Percentiles rank a stretch among this genome's conserved stretches.
phyloP scores from a whole-genome alignment of 2,329 filamentous ascomycete species.

The Ophiocordyceps australis region DNA sequence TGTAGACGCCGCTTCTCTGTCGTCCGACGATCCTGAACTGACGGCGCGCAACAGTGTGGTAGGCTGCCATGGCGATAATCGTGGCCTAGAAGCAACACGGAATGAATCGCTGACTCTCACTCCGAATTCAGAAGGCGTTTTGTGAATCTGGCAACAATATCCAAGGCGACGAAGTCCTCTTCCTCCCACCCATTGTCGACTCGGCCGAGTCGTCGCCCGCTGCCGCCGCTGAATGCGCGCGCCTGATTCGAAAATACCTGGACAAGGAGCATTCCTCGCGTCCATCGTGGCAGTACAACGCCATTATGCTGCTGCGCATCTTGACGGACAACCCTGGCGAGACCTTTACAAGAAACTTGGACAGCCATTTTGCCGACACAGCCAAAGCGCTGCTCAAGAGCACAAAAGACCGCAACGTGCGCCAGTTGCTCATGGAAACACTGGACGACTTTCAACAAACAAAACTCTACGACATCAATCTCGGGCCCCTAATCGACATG shows the following conservation, averaged over 20 bases:
- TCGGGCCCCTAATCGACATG: conserved; percentile 59
- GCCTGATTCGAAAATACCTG: conserved; percentile 67
- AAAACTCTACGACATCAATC: conserved; percentile 55
- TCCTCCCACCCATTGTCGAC: conserved; percentile 86
- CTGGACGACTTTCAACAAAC: conserved; percentile 59
- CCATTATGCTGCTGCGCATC: conserved; percentile 88
- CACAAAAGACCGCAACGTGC: conserved; percentile 56
- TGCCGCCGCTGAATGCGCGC: conserved; percentile 67
- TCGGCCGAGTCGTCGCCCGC: conserved; percentile 79
- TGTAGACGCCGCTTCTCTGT: no score
- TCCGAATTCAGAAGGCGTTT: conserved; percentile 58
- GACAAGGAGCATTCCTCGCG: conserved; percentile 47
- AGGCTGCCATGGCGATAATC: no score
- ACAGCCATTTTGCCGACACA: conserved; percentile 64
- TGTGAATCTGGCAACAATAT: conserved; percentile 55
- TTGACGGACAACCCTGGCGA: conserved; percentile 79
- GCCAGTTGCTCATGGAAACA: conserved; percentile 76
- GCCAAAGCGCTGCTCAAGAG: conserved; percentile 58
- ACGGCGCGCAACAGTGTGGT: conserved; percentile 49
- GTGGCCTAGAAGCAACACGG: no score
- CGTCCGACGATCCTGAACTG: conserved; percentile 48
- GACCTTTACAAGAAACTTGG: conserved; percentile 80
- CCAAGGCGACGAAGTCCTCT: conserved; percentile 76
- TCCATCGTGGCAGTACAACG: conserved; percentile 77
- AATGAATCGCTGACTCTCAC: no score